Evolutionary conservation across 2,329 filamentous ascomycete genomes (phyloP).

Genomic region (Sporothrix pallida): DNA sequence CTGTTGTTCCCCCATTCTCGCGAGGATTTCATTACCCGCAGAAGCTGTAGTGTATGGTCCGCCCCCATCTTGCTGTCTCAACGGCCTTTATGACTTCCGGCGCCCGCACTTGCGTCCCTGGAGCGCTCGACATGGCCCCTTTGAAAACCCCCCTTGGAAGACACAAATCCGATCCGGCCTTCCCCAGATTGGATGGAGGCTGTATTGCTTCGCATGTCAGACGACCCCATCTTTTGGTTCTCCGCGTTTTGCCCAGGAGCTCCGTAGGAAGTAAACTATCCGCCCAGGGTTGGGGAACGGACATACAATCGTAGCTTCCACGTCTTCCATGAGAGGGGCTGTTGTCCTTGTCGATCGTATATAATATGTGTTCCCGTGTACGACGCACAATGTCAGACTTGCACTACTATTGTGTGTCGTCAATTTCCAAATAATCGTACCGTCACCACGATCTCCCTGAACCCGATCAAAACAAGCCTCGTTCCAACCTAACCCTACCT

Average conservation of each 20-base stretch:
- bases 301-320: too few relatives aligned
- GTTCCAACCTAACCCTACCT: background rate
- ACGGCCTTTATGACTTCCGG: background rate
- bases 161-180: conserved; percentile 8
- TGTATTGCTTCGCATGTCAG: background rate
- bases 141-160: background rate
- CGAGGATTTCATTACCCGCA: conserved; percentile 19
- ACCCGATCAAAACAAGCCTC: too few relatives aligned
- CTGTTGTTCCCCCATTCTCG: background rate
- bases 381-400: too few relatives aligned
- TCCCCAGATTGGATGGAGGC: background rate
- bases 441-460: too few relatives aligned
- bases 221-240: background rate
- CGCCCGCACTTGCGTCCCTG: background rate
- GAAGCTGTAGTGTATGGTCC: background rate
- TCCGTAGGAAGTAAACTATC: background rate
- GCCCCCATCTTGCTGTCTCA: too few relatives aligned
- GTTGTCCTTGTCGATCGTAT: too few relatives aligned
- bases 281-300: background rate
- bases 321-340: background rate
- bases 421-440: too few relatives aligned
- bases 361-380: background rate
- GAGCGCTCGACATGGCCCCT: background rate
- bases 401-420: too few relatives aligned
- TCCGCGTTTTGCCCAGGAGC: background rate